These are phyloP conservation scores for Fusarium sp. DNA, from an alignment of 2,329 filamentous ascomycete genomes.

Conservation along the genomic window DNA sequence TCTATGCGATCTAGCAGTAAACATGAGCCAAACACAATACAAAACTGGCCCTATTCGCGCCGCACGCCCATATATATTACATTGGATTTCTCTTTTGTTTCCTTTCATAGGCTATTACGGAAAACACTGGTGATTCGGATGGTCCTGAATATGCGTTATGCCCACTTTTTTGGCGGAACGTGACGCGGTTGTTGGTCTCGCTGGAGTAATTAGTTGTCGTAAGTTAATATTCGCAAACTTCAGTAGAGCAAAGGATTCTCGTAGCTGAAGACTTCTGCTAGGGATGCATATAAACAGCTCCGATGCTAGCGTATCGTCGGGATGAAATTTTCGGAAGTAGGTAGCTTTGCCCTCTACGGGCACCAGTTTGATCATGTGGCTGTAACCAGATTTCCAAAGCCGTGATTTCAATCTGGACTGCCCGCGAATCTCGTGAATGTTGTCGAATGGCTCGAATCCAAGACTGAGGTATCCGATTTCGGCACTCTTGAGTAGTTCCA, in stretches of 20 bases:
- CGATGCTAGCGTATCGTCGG: constrained; percentile 5
- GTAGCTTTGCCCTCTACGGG: constrained; percentile 15
- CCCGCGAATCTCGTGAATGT: not conserved
- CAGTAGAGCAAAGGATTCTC: constrained; percentile 18
- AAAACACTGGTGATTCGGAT: too few species aligned
- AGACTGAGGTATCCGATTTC: constrained; percentile 19
- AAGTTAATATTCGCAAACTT: constrained; percentile 23
- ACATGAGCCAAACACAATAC: too few species aligned
- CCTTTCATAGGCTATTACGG: too few species aligned
- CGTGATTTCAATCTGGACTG: constrained; percentile 9
- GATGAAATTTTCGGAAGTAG: constrained; percentile 22
- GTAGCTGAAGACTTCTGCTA: constrained; percentile 1
- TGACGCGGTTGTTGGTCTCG: not conserved
- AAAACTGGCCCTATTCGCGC: too few species aligned
- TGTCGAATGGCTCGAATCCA: constrained; percentile 3
- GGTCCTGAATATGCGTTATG: too few species aligned
- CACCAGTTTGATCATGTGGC: constrained; percentile 14
- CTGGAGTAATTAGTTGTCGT: not conserved
- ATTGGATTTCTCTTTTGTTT: too few species aligned
- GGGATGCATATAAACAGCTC: constrained; percentile 24
- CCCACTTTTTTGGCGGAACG: too few species aligned
- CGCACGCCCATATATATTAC: too few species aligned
- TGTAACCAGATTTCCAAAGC: constrained; percentile 19
- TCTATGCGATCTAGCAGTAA: too few species aligned
- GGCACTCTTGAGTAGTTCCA: constrained; percentile 9